Evolutionary conservation across 352 stramenopile genomes (phyloP), one percentile per base, ranked within the genome.

Genomic region (Phytopythium chamaehyphon): DNA sequence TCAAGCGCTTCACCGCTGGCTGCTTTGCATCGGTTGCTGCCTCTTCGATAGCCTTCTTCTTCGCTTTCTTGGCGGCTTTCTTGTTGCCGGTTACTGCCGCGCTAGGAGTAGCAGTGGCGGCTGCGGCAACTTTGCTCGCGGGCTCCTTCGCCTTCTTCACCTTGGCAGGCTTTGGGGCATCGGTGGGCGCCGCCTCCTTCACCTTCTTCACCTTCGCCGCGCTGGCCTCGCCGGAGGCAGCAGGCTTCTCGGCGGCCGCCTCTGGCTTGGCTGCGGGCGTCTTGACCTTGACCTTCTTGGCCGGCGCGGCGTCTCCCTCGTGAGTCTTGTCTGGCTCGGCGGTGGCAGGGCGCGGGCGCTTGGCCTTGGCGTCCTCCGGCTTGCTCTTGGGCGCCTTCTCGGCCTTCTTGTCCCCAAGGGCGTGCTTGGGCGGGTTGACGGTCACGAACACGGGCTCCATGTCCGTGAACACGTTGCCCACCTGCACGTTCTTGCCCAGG

Each of bases 361-460:
- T 44, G n/a, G 19, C 60, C 51, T 65, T 75, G 12, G 28, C 28
- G 28, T 33, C 28, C 28, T 42, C 24, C n/a, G n/a, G n/a, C n/a
- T n/a, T n/a, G n/a, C n/a, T n/a, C 11, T 3, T 40, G 4, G 28
- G 12, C 24, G 59, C 33, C 18, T 60, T 45, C 19, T 55, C 54
- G 3, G 39, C 46, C 59, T 57, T 51, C 49, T 61, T 54, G 23
- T 21, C 15, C 2, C 19, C 46, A 6, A 33, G 28, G 33, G 1
- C 37, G 33, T 36, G 35, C 43, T 62, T 50, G 36, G 37, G 33
- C 31, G 37, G 22, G 55, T 80, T 80, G 18, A 59, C 28, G 19
- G 81, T 75, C 11, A 91, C 65, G 55, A 88, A 91, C 26, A 91
- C 74, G 59, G 86, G 80, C 63, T 91, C 80, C 80, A 91, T 91